These are phyloP conservation scores for Adansonia gregorii DNA, from an alignment of 441 rosid species.

Conservation along the genomic window DNA sequence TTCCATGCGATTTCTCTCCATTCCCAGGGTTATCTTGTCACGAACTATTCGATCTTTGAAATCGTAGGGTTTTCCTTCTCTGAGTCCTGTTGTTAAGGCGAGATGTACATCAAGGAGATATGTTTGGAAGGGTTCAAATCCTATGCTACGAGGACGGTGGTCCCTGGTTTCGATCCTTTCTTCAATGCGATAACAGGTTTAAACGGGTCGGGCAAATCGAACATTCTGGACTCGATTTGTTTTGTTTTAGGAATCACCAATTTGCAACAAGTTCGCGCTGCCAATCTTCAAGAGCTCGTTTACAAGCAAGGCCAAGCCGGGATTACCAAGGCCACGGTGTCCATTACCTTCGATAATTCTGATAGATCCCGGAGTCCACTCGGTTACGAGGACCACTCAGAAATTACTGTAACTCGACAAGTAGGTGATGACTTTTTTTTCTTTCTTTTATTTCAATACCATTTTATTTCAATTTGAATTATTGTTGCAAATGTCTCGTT, in stretches of 20 bases:
- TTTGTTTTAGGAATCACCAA: conserved; percentile 95
- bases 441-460: neutral
- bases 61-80: conserved; percentile 22
- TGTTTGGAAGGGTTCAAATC: conserved; percentile 96
- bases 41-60: neutral
- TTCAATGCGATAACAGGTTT: conserved; percentile 96
- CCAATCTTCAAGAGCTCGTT: conserved; percentile 96
- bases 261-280: conserved; percentile 96
- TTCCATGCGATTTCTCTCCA: neutral
- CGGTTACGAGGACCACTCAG: conserved; percentile 82
- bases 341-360: conserved; percentile 83
- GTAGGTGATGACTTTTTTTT: conserved; percentile 33
- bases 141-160: conserved; percentile 90
- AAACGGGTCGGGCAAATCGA: conserved; percentile 98
- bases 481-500: neutral
- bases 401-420: conserved; percentile 93
- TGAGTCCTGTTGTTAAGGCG: neutral
- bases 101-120: conserved; percentile 84
- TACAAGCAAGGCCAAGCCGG: conserved; percentile 99
- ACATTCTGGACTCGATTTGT: conserved; percentile 94
- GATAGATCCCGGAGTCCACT: conserved; percentile 80
- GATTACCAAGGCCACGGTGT: conserved; percentile 92
- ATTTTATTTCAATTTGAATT: conserved; percentile 18
- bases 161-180: conserved; percentile 86
- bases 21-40: neutral